Base-by-base conservation (phyloP, 805 yeast species). In the Candida khao-thaluensis region DNA sequence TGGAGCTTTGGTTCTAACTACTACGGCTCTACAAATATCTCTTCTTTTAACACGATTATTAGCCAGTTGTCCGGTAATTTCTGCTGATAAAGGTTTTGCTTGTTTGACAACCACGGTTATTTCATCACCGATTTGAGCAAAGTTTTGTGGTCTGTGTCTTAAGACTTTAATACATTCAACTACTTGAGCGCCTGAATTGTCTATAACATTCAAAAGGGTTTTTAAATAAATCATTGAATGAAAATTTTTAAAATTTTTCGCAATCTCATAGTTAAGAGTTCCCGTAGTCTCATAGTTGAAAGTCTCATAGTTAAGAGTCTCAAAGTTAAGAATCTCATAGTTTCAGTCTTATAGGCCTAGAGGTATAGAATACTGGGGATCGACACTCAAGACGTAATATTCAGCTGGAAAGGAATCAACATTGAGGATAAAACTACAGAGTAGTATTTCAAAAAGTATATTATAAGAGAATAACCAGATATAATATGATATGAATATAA, bases 101-200 rank as follows among this genome's bases (percentile, higher is more conserved):
- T 87, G 84, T 62, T 90, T 90, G 36, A 93, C 91, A 44, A 93
- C 99, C 39, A 88, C 95, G 7, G 93, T 95, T 47, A 93, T 84
- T 60, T 82, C 84, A 64, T 93, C 99, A 33, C 99, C 97, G 17
- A 89, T 80, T 39, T 74, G 69, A 22, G 95, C 98, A 49, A 81
- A 82, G 56, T 82, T 82, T 59, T 74, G 79, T 21, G 96, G 96
- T 2, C 84, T 80, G 57, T 93, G 95, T 46, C 95, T 81, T 48
- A 93, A 72, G 11, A 93, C 96, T 64, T 91, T 91, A 71, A 93
- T 89, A 62, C 98, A 93, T 64, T 93, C 98, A 11, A 85, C 98
- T 45, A 89, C 65, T 60, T 85, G 86, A 3, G 97, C 99, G 20
- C 98, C 95, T 16, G 96, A 84, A 73, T 91, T 91, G 66, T 91